Conservation (phyloP, 352 stramenopile species). For the Phytopythium montanum region DNA sequence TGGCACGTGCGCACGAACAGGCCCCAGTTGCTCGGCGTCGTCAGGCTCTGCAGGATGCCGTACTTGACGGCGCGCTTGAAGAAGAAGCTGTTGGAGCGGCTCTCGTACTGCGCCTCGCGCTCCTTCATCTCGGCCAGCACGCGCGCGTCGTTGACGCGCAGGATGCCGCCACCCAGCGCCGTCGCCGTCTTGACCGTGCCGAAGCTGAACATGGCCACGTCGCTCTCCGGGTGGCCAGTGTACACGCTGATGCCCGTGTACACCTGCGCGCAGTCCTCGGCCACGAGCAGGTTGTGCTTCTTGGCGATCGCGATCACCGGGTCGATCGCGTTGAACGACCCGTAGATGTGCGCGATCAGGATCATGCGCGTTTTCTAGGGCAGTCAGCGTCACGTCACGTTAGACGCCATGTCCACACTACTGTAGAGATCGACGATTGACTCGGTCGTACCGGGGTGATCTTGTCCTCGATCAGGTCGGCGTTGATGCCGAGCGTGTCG, state of each 20-base stretch:
- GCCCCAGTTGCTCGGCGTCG: conserved; percentile 63
- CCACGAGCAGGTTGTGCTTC: conserved; percentile 50
- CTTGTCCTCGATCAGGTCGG: conserved; percentile 34
- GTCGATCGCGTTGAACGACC: conserved; percentile 57
- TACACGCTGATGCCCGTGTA: conserved; percentile 59
- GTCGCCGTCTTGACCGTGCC: conserved; percentile 85
- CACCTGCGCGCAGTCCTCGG: conserved; percentile 80
- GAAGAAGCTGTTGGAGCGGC: conserved; percentile 61
- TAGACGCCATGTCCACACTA: not conserved
- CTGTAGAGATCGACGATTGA: not conserved
- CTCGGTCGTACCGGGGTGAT: conserved; percentile 33
- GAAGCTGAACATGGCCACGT: conserved; percentile 87
- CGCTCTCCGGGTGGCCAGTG: conserved; percentile 50
- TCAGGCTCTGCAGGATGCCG: conserved; percentile 58
- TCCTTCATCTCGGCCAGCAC: conserved; percentile 66
- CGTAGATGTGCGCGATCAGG: conserved; percentile 79
- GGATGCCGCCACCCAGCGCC: conserved; percentile 67
- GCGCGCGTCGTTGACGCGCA: conserved; percentile 50
- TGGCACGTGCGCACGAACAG: conserved; percentile 65
- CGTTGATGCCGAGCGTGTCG: conserved; percentile 57
- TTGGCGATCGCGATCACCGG: conserved; percentile 46
- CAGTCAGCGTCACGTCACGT: not conserved
- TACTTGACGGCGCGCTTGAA: conserved; percentile 78
- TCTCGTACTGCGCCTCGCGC: conserved; percentile 49
- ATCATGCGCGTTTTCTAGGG: conserved; percentile 57